Conservation (phyloP, 2,329 filamentous ascomycete species). For the Fonsecaea nubica region DNA sequence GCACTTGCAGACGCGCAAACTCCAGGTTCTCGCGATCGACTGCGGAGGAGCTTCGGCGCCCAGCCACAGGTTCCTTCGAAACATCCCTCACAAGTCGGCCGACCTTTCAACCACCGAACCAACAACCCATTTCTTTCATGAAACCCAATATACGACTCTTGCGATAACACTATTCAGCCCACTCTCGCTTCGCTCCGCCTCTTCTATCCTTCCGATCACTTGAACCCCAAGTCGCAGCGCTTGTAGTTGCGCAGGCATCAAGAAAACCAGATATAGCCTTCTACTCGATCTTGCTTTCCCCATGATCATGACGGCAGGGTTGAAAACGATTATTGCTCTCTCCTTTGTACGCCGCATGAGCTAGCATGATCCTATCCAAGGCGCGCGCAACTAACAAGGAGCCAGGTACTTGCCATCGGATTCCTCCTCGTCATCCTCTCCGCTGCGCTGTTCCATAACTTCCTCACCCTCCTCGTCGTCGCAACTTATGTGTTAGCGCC, state of each 20-base stretch:
- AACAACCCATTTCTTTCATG: constrained; percentile 1
- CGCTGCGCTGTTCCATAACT: constrained; percentile 91
- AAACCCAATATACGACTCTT: neutral
- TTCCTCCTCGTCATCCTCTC: constrained; percentile 99
- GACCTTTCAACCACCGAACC: neutral
- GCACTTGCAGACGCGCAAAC: constrained; percentile 30
- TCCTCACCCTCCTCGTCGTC: constrained; percentile 93
- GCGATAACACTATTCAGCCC: neutral
- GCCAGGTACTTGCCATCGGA: constrained; percentile 87
- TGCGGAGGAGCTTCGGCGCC: constrained; percentile 17
- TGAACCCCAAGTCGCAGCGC: neutral
- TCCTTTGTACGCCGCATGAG: constrained; percentile 75
- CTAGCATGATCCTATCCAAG: neutral
- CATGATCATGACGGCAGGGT: constrained; percentile 72
- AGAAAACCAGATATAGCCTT: constrained; percentile 8
- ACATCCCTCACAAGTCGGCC: neutral
- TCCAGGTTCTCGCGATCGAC: constrained; percentile 20
- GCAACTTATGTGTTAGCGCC: constrained; percentile 94
- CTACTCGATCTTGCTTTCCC: constrained; percentile 18
- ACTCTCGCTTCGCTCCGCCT: constrained; percentile 4
- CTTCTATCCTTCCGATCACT: neutral
- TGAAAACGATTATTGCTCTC: constrained; percentile 98
- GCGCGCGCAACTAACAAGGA: constrained; percentile 23
- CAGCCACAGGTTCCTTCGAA: constrained; percentile 14
- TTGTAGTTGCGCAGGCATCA: constrained; percentile 6